Evolutionary conservation across 495 filamentous ascomycete species (phyloP), one percentile per base, ranked within the genome.

Genomic region (Penicillium macrosclerotiorum): DNA sequence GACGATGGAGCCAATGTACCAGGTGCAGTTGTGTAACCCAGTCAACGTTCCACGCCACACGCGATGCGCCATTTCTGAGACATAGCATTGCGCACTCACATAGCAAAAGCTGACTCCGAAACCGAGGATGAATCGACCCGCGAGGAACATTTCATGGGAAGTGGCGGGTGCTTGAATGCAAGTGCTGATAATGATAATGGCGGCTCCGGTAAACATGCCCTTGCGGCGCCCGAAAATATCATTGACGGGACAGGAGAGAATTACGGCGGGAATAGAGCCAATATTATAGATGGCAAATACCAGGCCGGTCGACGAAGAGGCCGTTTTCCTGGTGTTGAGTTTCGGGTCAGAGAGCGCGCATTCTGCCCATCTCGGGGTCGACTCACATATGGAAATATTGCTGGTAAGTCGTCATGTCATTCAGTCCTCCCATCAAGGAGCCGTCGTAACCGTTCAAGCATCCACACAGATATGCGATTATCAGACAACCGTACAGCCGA

Each of bases 51-150:
- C 83, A 40, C 86, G 76, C 61, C 79, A 84, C 7, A 76, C 76
- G 1, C 85, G 85, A 55, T 88, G 86, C 5, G 81, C 78, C 62
- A 88, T 82, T 59, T 89, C 86, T 9, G 79, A 77, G 19, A 87
- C 81, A 51, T 89, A 89, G 25, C 78, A 76, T 2, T 85, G 86
- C 0, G 82, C 85, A 27, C 82, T 85, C 17, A 85, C 77, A 37
- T 77, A 75, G 43, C 75, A 74, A 25, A 88, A 81, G 19, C 76
- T 75, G 27, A 87, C 82, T 4, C 86, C 85, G 51, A 89, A 86
- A 1, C 85, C 84, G 8, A 90, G 75, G 11, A 88, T 59, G 60
- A 89, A 89, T 5, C 86, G 79, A 14, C 85, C 86, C n/a, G 70
- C 83, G 50, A 86, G 79, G 54, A 89, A 88, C 59, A 75, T 71